Evolutionary conservation across 192 early-diverging fungal species (phyloP).

Genomic region (Linnemannia hyalina): DNA sequence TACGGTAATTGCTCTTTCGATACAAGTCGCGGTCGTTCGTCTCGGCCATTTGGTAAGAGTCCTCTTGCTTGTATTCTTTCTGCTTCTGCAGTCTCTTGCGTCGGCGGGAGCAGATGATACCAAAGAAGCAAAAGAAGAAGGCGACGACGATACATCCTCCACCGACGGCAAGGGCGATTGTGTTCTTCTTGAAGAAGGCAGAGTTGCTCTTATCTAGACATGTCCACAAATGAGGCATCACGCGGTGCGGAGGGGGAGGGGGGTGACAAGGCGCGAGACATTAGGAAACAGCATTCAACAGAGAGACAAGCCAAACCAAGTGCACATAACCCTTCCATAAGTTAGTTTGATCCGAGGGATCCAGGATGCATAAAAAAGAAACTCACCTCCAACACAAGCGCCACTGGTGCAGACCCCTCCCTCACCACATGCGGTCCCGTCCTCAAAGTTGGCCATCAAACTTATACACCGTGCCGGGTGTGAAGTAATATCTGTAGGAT

Average conservation of each 20-base stretch:
- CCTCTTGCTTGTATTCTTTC: constrained; percentile 16
- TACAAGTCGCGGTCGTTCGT: constrained; percentile 3
- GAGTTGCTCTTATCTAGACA: constrained; percentile 13
- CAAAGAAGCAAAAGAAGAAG: constrained; percentile 30
- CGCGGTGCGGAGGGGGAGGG: not conserved
- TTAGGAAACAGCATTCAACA: not conserved
- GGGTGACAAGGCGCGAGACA: not conserved
- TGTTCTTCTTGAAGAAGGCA: constrained; percentile 36
- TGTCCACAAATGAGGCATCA: not conserved
- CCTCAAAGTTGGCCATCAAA: constrained; percentile 16
- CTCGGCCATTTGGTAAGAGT: constrained; percentile 40
- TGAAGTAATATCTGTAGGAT: not conserved
- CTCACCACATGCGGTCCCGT: constrained; percentile 40
- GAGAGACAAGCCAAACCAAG: not conserved
- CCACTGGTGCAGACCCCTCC: constrained; percentile 29
- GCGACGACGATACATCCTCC: constrained; percentile 10
- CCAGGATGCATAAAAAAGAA: not conserved
- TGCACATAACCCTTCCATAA: too few relatives aligned
- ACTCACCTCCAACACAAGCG: constrained; percentile 23
- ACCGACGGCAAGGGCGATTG: constrained; percentile 12
- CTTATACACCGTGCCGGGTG: not conserved
- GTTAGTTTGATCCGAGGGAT: not conserved
- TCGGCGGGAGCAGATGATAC: constrained; percentile 23
- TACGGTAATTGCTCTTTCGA: constrained; percentile 34
- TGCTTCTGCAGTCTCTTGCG: constrained; percentile 8